Evolutionary conservation across 202 grass and related monocot species (phyloP).

Genomic region (Panicum hallii): DNA sequence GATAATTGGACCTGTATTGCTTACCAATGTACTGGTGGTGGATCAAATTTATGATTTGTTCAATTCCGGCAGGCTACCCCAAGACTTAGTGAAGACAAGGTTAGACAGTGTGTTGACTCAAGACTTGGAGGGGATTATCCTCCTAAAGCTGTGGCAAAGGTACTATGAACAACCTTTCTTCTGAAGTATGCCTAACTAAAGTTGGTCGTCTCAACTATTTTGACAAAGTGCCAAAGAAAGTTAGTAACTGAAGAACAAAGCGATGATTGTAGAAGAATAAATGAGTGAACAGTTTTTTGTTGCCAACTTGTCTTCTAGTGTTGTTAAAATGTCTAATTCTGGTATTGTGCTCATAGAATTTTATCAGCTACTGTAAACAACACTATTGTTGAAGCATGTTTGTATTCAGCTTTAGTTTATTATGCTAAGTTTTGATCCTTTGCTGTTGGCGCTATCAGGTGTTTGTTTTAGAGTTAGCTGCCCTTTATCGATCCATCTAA

Average conservation of each 20-base stretch:
- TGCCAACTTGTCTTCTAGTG: not conserved
- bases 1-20: conserved; percentile 8
- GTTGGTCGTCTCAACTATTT: conserved; percentile 23
- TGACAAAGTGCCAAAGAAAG: conserved; percentile 5
- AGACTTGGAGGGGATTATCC: conserved; percentile 91
- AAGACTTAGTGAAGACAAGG: conserved; percentile 98
- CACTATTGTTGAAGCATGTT: conserved; percentile 5
- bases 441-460: not conserved
- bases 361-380: not conserved
- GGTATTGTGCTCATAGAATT: not conserved
- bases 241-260: not conserved
- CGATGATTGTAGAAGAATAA: not conserved
- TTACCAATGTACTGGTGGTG: not conserved
- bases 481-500: not conserved
- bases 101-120: conserved; percentile 94
- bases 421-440: conserved; percentile 13
- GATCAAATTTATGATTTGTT: conserved; percentile 37
- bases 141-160: conserved; percentile 98
- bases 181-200: conserved; percentile 17
- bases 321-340: not conserved
- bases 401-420: conserved; percentile 1
- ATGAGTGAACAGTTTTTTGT: not conserved
- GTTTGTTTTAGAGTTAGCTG: not conserved
- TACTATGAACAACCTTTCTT: conserved; percentile 47
- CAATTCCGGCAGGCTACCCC: conserved; percentile 79